These are phyloP conservation scores for Oryza longistaminata DNA, from an alignment of 176 grass and related monocot genomes.

Conservation along the genomic window DNA sequence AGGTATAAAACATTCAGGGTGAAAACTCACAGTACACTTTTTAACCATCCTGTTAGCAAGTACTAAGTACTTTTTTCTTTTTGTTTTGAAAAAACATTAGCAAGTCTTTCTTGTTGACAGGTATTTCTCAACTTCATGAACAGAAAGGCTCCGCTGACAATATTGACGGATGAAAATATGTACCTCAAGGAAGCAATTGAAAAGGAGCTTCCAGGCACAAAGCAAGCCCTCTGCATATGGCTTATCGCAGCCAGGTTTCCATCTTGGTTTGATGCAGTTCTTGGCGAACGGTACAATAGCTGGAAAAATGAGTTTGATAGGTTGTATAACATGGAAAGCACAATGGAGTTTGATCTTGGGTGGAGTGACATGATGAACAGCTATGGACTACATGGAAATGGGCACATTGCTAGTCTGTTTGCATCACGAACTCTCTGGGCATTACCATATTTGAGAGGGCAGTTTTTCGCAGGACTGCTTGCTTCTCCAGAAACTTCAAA, in stretches of 20 bases:
- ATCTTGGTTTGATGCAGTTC: conserved; percentile 65
- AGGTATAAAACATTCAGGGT: conserved; percentile 41
- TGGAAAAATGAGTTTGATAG: conserved; percentile 62
- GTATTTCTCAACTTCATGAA: conserved; percentile 85
- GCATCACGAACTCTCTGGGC: conserved; percentile 56
- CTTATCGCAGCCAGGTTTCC: conserved; percentile 50
- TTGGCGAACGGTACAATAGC: conserved; percentile 52
- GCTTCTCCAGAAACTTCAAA: conserved; percentile 38
- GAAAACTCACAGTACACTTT: neutral
- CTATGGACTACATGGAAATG: conserved; percentile 61
- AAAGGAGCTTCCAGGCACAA: conserved; percentile 62
- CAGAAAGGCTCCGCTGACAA: conserved; percentile 59
- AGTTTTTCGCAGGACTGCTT: conserved; percentile 57
- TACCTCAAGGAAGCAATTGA: conserved; percentile 63
- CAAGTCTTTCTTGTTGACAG: conserved; percentile 46
- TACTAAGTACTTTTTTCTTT: neutral
- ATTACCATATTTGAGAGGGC: conserved; percentile 56
- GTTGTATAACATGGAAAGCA: conserved; percentile 58
- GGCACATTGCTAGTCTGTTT: conserved; percentile 56
- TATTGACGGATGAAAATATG: conserved; percentile 70
- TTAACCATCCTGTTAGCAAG: neutral
- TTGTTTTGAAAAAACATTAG: neutral
- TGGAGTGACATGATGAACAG: conserved; percentile 66
- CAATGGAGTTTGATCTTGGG: conserved; percentile 58
- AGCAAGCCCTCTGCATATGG: conserved; percentile 69